Evolutionary conservation across 495 filamentous ascomycete genomes (phyloP).

Genomic region (Aspergillus nidulans): DNA sequence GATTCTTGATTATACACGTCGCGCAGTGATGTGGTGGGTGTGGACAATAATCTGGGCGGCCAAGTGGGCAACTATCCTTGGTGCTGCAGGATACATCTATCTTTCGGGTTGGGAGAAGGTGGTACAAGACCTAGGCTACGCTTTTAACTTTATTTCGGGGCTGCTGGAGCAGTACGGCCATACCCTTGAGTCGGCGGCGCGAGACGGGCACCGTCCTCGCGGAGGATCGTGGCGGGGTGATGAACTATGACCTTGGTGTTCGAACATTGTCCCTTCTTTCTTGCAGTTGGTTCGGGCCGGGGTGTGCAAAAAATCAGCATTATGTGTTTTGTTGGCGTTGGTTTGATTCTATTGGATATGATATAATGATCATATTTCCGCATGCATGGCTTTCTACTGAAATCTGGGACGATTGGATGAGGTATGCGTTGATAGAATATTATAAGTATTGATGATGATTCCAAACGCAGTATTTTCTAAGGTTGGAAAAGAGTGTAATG

Average conservation of each 20-base stretch:
- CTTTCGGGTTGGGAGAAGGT: slow-evolving; percentile 59
- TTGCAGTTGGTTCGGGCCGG: neutral
- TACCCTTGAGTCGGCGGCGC: neutral
- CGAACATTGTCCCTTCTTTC: neutral
- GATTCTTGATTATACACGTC: slow-evolving; percentile 60
- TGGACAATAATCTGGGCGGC: slow-evolving; percentile 51
- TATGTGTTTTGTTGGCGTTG: neutral
- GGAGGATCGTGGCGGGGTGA: neutral
- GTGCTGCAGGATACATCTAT: slow-evolving; percentile 50
- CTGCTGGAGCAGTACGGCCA: slow-evolving; percentile 51
- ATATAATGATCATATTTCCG: neutral
- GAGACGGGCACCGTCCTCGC: neutral
- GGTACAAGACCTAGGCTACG: slow-evolving; percentile 53
- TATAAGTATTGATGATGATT: neutral
- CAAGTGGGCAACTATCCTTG: slow-evolving; percentile 54
- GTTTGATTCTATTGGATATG: neutral
- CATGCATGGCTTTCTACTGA: neutral
- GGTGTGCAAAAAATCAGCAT: neutral
- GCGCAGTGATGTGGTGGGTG: slow-evolving; percentile 72
- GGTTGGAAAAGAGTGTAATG: neutral
- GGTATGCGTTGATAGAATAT: neutral
- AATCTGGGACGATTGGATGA: neutral
- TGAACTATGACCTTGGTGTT: neutral
- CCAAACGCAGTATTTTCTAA: neutral
- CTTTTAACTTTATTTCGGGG: slow-evolving; percentile 48